These are phyloP conservation scores for Clonostachys solani DNA, from an alignment of 2,329 filamentous ascomycete genomes.

Conservation along the genomic window DNA sequence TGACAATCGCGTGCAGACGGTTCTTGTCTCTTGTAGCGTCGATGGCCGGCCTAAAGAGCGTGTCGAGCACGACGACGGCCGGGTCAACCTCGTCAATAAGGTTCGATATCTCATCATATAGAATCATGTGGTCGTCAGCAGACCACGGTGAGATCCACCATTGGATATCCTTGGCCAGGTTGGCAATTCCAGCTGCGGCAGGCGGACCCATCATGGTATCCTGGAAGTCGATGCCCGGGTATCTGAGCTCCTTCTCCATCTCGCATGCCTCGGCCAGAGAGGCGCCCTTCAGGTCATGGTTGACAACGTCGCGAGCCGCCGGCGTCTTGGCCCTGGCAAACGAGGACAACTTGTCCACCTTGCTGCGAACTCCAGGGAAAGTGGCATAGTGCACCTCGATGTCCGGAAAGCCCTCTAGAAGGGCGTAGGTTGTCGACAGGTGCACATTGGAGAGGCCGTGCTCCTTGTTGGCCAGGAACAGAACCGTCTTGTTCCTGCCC, in stretches of 20 bases:
- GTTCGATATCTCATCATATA: slow-evolving; percentile 14
- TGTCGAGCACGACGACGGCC: slow-evolving; percentile 23
- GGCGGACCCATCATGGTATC: slow-evolving; percentile 3
- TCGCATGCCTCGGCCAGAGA: slow-evolving; percentile 1
- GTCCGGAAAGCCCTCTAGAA: slow-evolving; percentile 22
- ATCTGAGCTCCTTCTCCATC: too few relatives aligned
- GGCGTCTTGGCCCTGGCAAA: slow-evolving; percentile 8
- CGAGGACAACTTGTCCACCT: slow-evolving; percentile 4
- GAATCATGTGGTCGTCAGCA: slow-evolving; percentile 17
- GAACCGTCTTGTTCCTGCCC: slow-evolving; percentile 20
- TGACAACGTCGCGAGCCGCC: slow-evolving; percentile 8
- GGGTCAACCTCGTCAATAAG: slow-evolving; percentile 24
- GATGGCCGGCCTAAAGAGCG: slow-evolving; percentile 16
- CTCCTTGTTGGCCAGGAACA: slow-evolving; percentile 24
- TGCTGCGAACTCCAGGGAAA: slow-evolving; percentile 11
- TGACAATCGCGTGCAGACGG: slow-evolving; percentile 27
- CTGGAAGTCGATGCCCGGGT: neutral
- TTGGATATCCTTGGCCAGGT: slow-evolving; percentile 8
- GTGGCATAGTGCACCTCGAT: slow-evolving; percentile 29
- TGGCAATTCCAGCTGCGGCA: slow-evolving; percentile 8
- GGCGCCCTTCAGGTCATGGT: slow-evolving; percentile 13
- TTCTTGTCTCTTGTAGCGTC: slow-evolving; percentile 11
- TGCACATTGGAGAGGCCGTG: slow-evolving; percentile 30
- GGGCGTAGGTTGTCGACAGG: slow-evolving; percentile 21
- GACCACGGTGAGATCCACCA: slow-evolving; percentile 18